A percentile compares a stretch with the other conserved stretches of the same genome.
phyloP scores from a whole-genome alignment of 1,284 basidiomycete species.

The Albatrellus sp. region DNA sequence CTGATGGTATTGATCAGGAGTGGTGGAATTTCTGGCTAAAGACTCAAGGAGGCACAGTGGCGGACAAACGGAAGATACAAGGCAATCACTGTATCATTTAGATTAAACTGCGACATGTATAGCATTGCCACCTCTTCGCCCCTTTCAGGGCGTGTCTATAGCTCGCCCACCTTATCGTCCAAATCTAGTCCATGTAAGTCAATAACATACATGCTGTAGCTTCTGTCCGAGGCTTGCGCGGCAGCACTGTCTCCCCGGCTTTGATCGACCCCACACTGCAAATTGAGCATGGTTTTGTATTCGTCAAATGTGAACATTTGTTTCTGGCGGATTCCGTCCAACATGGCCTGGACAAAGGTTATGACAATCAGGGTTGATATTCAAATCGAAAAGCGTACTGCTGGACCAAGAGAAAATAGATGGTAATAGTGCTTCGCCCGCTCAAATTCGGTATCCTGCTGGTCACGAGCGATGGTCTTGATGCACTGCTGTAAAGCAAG shows the following conservation, averaged over 20 bases:
- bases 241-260: conserved; percentile 33
- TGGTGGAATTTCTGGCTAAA: conserved; percentile 15
- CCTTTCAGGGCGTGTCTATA: not conserved
- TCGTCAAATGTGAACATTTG: conserved; percentile 77
- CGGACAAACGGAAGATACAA: not conserved
- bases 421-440: conserved; percentile 74
- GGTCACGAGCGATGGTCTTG: conserved; percentile 60
- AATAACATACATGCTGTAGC: conserved; percentile 72
- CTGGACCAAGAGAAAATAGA: conserved; percentile 62
- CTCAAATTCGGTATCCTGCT: conserved; percentile 59
- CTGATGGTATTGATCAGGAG: conserved; percentile 19
- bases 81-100: no score
- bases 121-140: not conserved
- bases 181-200: conserved; percentile 71
- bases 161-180: conserved; percentile 24
- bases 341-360: conserved; percentile 43
- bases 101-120: no score
- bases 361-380: not conserved
- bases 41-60: not conserved
- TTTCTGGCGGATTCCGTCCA: conserved; percentile 52
- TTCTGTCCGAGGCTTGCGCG: conserved; percentile 45
- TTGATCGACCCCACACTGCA: conserved; percentile 75
- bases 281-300: conserved; percentile 79
- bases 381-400: conserved; percentile 31
- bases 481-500: conserved; percentile 89